Percentiles rank a stretch among this genome's conserved stretches.
Conservation (phyloP, 371 early-diverging fungal genomes). For the Mortierella sp. region DNA sequence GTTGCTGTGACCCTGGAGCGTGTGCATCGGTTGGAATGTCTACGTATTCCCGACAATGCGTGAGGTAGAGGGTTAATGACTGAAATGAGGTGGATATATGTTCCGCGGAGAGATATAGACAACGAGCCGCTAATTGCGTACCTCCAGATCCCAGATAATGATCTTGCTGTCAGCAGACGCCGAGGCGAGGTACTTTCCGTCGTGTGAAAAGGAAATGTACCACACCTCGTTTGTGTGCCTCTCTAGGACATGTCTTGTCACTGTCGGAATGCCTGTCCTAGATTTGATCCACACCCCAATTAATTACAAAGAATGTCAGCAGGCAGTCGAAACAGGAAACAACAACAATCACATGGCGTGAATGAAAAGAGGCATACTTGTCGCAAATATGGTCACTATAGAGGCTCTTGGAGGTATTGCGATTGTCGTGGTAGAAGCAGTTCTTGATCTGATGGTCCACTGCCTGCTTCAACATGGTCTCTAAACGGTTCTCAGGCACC, state of each 20-base stretch:
- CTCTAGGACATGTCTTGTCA: slow-evolving; percentile 72
- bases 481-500: slow-evolving; percentile 89
- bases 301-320: slow-evolving; percentile 28
- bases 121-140: slow-evolving; percentile 33
- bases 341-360: too few species aligned
- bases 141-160: slow-evolving; percentile 90
- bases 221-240: slow-evolving; percentile 96
- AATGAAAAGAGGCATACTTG: slow-evolving; percentile 23
- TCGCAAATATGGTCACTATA: slow-evolving; percentile 83
- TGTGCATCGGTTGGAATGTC: slow-evolving; percentile 63
- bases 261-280: slow-evolving; percentile 68
- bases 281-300: background rate
- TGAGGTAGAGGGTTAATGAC: background rate
- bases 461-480: slow-evolving; percentile 87
- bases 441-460: slow-evolving; percentile 76
- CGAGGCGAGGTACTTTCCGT: slow-evolving; percentile 90
- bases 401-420: slow-evolving; percentile 70
- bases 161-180: slow-evolving; percentile 90
- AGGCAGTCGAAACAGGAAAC: background rate
- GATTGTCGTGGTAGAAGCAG: slow-evolving; percentile 89
- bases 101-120: too few species aligned
- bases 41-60: slow-evolving; percentile 19
- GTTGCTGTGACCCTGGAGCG: slow-evolving; percentile 73
- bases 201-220: slow-evolving; percentile 92
- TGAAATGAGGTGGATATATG: too few species aligned